Conservation (phyloP, 1,139 yeast species). For the Zygosaccharomyces sapae region DNA sequence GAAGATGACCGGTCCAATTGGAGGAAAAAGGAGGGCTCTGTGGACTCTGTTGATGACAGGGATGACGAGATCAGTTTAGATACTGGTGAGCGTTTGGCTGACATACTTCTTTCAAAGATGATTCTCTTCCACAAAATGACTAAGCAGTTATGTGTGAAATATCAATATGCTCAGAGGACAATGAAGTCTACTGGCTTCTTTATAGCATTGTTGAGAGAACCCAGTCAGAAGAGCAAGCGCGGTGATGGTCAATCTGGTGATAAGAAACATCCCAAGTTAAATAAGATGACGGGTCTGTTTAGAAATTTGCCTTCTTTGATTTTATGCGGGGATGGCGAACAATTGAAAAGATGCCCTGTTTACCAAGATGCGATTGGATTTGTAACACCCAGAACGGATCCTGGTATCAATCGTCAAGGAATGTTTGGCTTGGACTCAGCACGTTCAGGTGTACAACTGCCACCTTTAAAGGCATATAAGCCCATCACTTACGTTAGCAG, state of each 20-base stretch:
- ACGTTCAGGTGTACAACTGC: conserved; percentile 24
- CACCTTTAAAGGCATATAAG: conserved; percentile 33
- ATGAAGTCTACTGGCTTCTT: conserved; percentile 47
- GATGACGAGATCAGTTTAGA: conserved; percentile 28
- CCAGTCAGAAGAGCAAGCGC: conserved; percentile 27
- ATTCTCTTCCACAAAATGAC: conserved; percentile 38
- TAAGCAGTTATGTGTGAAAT: conserved; percentile 40
- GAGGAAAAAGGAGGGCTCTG: conserved; percentile 15
- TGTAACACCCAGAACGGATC: conserved; percentile 21
- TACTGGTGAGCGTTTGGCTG: conserved; percentile 38
- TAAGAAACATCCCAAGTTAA: conserved; percentile 30
- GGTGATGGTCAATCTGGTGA: conserved; percentile 14
- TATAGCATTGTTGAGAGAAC: conserved; percentile 39
- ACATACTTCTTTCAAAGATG: conserved; percentile 39
- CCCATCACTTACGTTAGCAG: conserved; percentile 36
- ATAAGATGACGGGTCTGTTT: conserved; percentile 28
- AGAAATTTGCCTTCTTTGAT: conserved; percentile 29
- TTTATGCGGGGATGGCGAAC: conserved; percentile 33
- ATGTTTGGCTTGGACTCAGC: conserved; percentile 7
- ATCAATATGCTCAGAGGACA: conserved; percentile 54
- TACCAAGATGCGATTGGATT: conserved; percentile 38
- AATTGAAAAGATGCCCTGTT: conserved; percentile 35
- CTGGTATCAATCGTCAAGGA: conserved; percentile 9
- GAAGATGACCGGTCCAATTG: conserved; percentile 17
- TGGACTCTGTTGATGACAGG: conserved; percentile 17